Percentiles rank a stretch among this genome's conserved stretches.
Evolutionary conservation across 176 grass and related monocot species (phyloP).

Genomic region (Puccinellia tenuiflora): DNA sequence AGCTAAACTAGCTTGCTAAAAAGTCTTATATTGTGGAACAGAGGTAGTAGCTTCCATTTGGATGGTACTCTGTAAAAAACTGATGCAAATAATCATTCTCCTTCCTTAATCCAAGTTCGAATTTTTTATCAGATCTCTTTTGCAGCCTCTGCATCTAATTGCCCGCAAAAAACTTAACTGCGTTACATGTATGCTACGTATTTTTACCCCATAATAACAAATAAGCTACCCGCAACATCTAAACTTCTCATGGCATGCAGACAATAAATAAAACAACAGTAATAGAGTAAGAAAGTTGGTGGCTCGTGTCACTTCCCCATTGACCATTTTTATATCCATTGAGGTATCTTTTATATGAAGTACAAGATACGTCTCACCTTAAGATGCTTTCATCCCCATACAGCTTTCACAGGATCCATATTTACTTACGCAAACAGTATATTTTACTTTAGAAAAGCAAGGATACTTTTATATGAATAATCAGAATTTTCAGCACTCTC

Average conservation of each 20-base stretch:
- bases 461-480: not conserved
- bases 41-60: not conserved
- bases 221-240: not conserved
- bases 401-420: not conserved
- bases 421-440: not conserved
- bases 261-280: not conserved
- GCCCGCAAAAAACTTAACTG: not conserved
- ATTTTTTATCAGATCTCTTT: not conserved
- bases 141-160: not conserved
- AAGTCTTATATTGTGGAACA: no score
- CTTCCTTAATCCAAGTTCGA: not conserved
- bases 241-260: not conserved
- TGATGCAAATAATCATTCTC: not conserved
- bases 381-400: not conserved
- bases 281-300: not conserved
- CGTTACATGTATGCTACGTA: not conserved
- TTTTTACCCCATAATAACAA: not conserved
- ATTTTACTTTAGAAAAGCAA: not conserved
- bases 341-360: conserved; percentile 6
- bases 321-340: not conserved
- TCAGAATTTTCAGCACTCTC: not conserved
- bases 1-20: no score
- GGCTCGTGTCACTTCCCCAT: not conserved
- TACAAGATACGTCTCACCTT: not conserved
- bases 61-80: not conserved